phyloP scores from a whole-genome alignment of 2,329 filamentous ascomycete genomes.

The Drechslerella dactyloides region DNA sequence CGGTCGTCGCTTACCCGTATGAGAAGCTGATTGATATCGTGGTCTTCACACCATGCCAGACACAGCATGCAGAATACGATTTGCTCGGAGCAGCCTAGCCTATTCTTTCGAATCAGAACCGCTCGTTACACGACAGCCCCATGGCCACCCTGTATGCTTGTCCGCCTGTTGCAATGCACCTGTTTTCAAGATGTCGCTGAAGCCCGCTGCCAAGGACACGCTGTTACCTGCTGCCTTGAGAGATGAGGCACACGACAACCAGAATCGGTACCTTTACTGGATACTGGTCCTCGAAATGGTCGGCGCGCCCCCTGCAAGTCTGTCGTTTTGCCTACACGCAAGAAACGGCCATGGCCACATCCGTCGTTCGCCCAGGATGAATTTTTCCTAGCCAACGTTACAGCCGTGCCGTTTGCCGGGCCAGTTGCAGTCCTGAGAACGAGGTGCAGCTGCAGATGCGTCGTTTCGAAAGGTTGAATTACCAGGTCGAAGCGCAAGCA shows the following conservation, averaged over 20 bases:
- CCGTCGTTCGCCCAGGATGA: conserved; percentile 17
- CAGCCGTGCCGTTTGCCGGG: conserved; percentile 28
- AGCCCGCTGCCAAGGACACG: conserved; percentile 8
- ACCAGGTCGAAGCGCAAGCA: conserved; percentile 10
- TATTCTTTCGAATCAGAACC: conserved; percentile 6
- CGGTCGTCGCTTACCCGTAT: conserved; percentile 40
- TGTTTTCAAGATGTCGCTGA: background rate
- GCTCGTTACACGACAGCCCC: conserved; percentile 15
- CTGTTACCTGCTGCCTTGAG: conserved; percentile 41
- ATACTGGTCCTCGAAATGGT: conserved; percentile 22
- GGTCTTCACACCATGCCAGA: conserved; percentile 36
- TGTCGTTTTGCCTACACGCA: background rate
- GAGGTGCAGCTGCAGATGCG: background rate
- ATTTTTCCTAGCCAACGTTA: conserved; percentile 21
- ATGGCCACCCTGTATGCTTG: too few relatives aligned
- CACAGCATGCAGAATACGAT: conserved; percentile 24
- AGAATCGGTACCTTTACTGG: conserved; percentile 25
- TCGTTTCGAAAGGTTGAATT: conserved; percentile 12
- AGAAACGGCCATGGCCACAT: conserved; percentile 19
- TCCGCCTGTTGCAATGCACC: too few relatives aligned
- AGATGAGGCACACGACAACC: conserved; percentile 33
- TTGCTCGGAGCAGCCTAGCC: conserved; percentile 29
- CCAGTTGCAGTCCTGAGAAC: conserved; percentile 1
- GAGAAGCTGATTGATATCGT: conserved; percentile 42
- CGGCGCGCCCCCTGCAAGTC: conserved; percentile 4